A percentile compares a stretch with the other conserved stretches of the same genome.
Conservation (phyloP, 331 rosid species). For the Ulmus americana region DNA sequence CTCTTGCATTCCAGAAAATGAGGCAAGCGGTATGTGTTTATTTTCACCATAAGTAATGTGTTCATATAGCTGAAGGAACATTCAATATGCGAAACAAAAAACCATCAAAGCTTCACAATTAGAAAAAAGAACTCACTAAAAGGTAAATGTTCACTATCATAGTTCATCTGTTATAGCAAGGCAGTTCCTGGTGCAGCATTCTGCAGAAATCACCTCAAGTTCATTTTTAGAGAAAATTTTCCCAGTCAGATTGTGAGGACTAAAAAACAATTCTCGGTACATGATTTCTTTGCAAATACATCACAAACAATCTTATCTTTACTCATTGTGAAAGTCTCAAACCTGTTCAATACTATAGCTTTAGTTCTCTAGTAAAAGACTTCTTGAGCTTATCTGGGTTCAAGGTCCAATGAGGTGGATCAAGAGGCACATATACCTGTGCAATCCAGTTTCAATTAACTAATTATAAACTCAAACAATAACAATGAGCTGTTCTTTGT, state of each 20-base stretch:
- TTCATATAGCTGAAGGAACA: conserved; percentile 58
- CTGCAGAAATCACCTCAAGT: conserved; percentile 67
- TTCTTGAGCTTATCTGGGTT: conserved; percentile 47
- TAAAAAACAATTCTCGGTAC: neutral
- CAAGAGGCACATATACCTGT: conserved; percentile 67
- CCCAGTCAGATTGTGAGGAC: conserved; percentile 95
- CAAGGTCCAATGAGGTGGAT: conserved; percentile 74
- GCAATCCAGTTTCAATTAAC: neutral
- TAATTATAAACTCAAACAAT: neutral
- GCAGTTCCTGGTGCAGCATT: conserved; percentile 46
- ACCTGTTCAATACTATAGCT: conserved; percentile 80
- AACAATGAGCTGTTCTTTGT: neutral
- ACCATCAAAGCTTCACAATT: neutral
- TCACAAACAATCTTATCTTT: neutral
- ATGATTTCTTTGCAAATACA: conserved; percentile 1
- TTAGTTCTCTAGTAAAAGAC: conserved; percentile 62
- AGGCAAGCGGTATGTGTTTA: conserved; percentile 73
- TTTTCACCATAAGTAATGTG: conserved; percentile 49
- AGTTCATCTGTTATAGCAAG: conserved; percentile 89
- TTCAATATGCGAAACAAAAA: neutral
- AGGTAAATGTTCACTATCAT: conserved; percentile 17
- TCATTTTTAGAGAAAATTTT: conserved; percentile 72
- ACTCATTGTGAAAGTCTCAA: conserved; percentile 14
- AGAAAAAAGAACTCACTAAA: neutral
- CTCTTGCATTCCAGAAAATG: conserved; percentile 70